These are phyloP conservation scores for Leptodontidium sp. DNA, from an alignment of 2,329 filamentous ascomycete species.

Conservation along the genomic window DNA sequence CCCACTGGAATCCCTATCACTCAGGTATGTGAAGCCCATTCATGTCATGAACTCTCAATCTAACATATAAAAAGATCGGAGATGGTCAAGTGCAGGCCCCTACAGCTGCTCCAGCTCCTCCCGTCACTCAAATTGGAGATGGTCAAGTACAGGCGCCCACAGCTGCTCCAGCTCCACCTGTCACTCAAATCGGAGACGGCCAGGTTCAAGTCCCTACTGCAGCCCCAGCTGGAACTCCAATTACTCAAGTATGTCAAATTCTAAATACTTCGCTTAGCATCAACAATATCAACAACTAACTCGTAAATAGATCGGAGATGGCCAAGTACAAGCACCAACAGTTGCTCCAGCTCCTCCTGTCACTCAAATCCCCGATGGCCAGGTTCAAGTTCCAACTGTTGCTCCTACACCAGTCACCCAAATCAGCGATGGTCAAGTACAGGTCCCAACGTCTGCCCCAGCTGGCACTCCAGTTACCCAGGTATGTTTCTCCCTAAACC, in stretches of 20 bases:
- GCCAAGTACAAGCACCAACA: constrained; percentile 43
- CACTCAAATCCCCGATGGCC: constrained; percentile 40
- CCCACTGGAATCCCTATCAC: neutral
- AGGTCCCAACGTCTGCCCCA: neutral
- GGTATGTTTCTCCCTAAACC: constrained; percentile 51
- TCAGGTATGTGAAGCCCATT: constrained; percentile 29
- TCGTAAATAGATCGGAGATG: constrained; percentile 42
- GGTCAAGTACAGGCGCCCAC: constrained; percentile 41
- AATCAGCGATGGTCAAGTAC: constrained; percentile 39
- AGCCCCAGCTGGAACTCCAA: too few relatives aligned
- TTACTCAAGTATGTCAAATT: too few relatives aligned
- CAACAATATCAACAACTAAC: too few relatives aligned
- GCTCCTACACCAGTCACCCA: constrained; percentile 31
- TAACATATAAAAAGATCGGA: too few relatives aligned
- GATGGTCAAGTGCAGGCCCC: constrained; percentile 42
- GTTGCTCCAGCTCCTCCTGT: constrained; percentile 24
- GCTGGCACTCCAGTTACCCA: constrained; percentile 45
- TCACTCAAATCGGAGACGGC: constrained; percentile 45
- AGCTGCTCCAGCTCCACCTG: constrained; percentile 17
- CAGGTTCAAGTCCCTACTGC: constrained; percentile 40
- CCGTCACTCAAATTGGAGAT: constrained; percentile 31
- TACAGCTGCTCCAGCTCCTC: neutral
- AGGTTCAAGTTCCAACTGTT: too few relatives aligned
- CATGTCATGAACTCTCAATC: too few relatives aligned
- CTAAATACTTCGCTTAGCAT: too few relatives aligned